Percentiles rank a stretch among this genome's conserved stretches.
These are phyloP conservation scores for Coniochaeta pulveracea DNA, from an alignment of 2,329 filamentous ascomycete genomes.

Conservation along the genomic window DNA sequence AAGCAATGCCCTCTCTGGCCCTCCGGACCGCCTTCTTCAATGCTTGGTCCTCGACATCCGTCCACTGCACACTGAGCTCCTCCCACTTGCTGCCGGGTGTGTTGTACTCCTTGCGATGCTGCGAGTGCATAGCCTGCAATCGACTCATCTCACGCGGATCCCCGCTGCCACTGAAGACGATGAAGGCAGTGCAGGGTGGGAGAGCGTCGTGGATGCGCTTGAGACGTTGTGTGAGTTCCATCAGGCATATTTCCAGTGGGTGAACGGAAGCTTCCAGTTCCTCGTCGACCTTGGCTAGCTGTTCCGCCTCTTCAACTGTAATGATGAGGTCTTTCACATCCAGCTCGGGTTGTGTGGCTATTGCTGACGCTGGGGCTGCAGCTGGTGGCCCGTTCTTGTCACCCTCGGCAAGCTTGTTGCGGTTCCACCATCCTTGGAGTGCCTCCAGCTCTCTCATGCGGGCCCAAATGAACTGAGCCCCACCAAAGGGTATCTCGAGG, in stretches of 20 bases:
- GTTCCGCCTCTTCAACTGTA: neutral
- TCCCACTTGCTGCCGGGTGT: conserved; percentile 55
- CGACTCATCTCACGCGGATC: conserved; percentile 56
- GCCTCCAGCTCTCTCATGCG: conserved; percentile 56
- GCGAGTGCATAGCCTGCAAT: conserved; percentile 46
- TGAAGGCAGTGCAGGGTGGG: conserved; percentile 53
- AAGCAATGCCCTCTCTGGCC: conserved; percentile 52
- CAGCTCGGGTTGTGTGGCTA: too few species aligned
- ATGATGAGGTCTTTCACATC: neutral
- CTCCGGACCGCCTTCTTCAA: conserved; percentile 43
- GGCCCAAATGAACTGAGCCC: conserved; percentile 57
- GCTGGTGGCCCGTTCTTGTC: conserved; percentile 13
- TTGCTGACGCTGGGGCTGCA: too few species aligned
- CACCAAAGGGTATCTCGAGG: conserved; percentile 43
- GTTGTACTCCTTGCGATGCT: conserved; percentile 55
- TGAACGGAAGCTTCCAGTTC: conserved; percentile 8
- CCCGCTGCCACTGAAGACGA: conserved; percentile 55
- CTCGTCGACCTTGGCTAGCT: conserved; percentile 4
- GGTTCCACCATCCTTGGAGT: conserved; percentile 57
- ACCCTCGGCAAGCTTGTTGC: conserved; percentile 30
- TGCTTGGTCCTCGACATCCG: conserved; percentile 53
- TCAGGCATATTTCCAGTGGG: conserved; percentile 33
- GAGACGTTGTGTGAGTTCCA: conserved; percentile 35
- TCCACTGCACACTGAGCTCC: conserved; percentile 55
- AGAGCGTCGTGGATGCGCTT: conserved; percentile 43